These are phyloP conservation scores for Globisporangium viniferum DNA, from an alignment of 352 stramenopile genomes.

Conservation along the genomic window DNA sequence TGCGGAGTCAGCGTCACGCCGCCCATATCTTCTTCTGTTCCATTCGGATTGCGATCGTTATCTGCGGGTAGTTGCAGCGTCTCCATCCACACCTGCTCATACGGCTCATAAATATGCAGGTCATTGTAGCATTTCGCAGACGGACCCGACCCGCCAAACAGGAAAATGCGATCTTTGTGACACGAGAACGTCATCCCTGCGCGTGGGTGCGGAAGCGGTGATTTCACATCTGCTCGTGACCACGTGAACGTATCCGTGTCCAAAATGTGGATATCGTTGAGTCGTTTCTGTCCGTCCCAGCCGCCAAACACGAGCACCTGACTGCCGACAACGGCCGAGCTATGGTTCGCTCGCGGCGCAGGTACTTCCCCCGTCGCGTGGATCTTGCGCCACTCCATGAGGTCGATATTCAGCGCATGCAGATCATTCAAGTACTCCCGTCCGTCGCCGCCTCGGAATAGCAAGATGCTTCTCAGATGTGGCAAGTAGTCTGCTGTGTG, in stretches of 20 bases:
- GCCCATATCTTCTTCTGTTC: slow-evolving; percentile 8
- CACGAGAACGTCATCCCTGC: slow-evolving; percentile 96
- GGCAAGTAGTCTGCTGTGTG: slow-evolving; percentile 95
- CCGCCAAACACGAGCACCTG: slow-evolving; percentile 94
- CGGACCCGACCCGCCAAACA: slow-evolving; percentile 94
- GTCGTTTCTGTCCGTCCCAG: slow-evolving; percentile 89
- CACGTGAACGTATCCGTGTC: slow-evolving; percentile 89
- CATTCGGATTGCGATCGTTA: slow-evolving; percentile 7
- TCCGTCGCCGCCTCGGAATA: slow-evolving; percentile 94
- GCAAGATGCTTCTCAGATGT: slow-evolving; percentile 79
- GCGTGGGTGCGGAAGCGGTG: slow-evolving; percentile 83
- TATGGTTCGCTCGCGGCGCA: slow-evolving; percentile 93
- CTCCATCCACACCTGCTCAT: slow-evolving; percentile 19
- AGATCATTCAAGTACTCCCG: slow-evolving; percentile 96
- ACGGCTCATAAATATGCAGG: slow-evolving; percentile 63
- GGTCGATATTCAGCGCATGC: slow-evolving; percentile 89
- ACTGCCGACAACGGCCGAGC: slow-evolving; percentile 83
- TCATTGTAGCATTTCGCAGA: slow-evolving; percentile 95
- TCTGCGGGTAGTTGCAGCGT: slow-evolving; percentile 17
- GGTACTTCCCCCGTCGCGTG: slow-evolving; percentile 74
- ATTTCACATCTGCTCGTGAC: slow-evolving; percentile 60
- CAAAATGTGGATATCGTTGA: slow-evolving; percentile 97
- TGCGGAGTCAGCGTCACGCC: slow-evolving; percentile 25
- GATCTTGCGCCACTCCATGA: slow-evolving; percentile 84
- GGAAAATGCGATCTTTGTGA: slow-evolving; percentile 87